Conservation (phyloP, 23 red algal species). For the Gracilariopsis chorda region DNA sequence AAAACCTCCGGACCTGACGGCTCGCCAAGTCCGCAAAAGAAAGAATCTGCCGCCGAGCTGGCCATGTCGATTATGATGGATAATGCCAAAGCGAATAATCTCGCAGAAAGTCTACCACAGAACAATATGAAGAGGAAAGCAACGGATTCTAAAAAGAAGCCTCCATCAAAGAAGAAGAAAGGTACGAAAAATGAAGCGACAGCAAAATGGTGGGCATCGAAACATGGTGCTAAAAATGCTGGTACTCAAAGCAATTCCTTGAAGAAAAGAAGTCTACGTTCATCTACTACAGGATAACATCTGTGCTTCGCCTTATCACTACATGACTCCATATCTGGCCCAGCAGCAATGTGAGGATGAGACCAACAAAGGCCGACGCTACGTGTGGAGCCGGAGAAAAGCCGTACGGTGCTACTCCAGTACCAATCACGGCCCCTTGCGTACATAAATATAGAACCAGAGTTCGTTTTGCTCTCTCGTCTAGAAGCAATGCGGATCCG, state of each 20-base stretch:
- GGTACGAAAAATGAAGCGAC: neutral
- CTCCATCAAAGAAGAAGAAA: constrained; percentile 24
- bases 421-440: constrained; percentile 36
- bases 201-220: constrained; percentile 20
- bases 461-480: constrained; percentile 55
- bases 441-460: constrained; percentile 66
- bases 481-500: constrained; percentile 36
- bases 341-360: constrained; percentile 17
- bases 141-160: neutral
- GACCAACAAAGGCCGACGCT: constrained; percentile 17
- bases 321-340: constrained; percentile 50
- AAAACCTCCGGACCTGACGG: neutral
- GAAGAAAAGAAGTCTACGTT: neutral
- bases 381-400: constrained; percentile 45
- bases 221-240: neutral
- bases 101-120: neutral
- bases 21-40: neutral
- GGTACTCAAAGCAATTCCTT: neutral
- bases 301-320: constrained; percentile 32
- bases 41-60: neutral
- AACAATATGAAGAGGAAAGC: neutral
- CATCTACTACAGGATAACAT: constrained; percentile 43
- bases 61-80: constrained; percentile 43
- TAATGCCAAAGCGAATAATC: neutral
- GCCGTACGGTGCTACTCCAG: constrained; percentile 30